Base-by-base conservation (phyloP, 83 land plant genomes). In the Picea engelmannii region DNA sequence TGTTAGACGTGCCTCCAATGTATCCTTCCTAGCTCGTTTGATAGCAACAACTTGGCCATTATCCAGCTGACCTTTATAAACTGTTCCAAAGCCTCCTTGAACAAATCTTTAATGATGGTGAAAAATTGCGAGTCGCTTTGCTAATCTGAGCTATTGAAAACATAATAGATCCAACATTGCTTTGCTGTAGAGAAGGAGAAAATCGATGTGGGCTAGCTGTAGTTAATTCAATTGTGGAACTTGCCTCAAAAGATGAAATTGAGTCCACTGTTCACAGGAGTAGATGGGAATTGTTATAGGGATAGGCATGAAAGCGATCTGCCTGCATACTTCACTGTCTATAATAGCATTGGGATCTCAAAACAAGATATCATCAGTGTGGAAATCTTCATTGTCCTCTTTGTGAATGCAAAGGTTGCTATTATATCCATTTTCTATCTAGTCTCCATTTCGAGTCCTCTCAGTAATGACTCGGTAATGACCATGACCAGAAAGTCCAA, bases 41-140 rank as follows among this genome's bases (percentile, higher is more conserved):
- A 93, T 83, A 68, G 95, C 89, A 84, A 91, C 93, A 66, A 87
- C 52, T 63, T 84, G 88, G 66, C 93, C 93, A 86, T 83, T 84
- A 66, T 83, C 84, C 59, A 93, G 66, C n/a, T 83, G 80, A 49
- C 87, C 95, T 81, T 80, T 91, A 84, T 89, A 93, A 27, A 93
- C 93, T 55, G 87, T 83, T 61, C 92, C 95, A 89, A 89, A 91
- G 3, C 91, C 95, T 62, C 95, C 95, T 82, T 91, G 93, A n/a
- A 66, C 95, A 93, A 38, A 93, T 83, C 74, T 61, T 84, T 35
- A 76, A 49, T 3, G 91, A 70, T 78, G 89, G 82, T 68, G 95
- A 91, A 80, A 93, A 93, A 68, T 89, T 89, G 23, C 71, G 83
- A 35, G 95, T 91, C 38, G 92, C 93, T 77, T 61, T 93, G 44